Percentiles rank a stretch among this genome's conserved stretches.
These are phyloP conservation scores for Zizania latifolia DNA, from an alignment of 176 grass and related monocot species.

Conservation along the genomic window DNA sequence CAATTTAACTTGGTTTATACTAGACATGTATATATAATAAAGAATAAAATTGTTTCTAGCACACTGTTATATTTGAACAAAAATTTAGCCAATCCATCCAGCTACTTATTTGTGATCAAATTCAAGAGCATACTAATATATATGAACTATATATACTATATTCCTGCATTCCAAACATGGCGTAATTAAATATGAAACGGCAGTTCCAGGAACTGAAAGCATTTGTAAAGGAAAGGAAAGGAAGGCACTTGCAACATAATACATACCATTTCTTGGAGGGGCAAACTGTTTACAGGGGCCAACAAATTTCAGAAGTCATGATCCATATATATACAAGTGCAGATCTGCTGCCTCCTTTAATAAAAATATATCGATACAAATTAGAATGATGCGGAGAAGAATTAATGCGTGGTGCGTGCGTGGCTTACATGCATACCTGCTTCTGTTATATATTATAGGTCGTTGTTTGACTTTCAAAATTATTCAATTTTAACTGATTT, in stretches of 20 bases:
- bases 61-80: neutral
- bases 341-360: no score
- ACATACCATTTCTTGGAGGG: neutral
- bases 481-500: no score
- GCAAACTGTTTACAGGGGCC: neutral
- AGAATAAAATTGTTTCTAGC: neutral
- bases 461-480: no score
- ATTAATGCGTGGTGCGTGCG: no score
- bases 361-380: no score
- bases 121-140: neutral
- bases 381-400: neutral
- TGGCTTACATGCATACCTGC: no score
- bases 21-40: neutral
- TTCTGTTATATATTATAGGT: no score
- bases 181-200: neutral
- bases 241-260: neutral
- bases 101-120: neutral
- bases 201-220: neutral
- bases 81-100: neutral
- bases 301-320: neutral
- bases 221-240: neutral
- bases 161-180: neutral
- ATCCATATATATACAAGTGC: neutral
- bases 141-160: neutral
- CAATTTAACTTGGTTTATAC: neutral